A percentile compares a stretch with the other conserved stretches of the same genome.
Conservation (phyloP, 2,329 filamentous ascomycete species). For the Scedosporium apiospermum region DNA sequence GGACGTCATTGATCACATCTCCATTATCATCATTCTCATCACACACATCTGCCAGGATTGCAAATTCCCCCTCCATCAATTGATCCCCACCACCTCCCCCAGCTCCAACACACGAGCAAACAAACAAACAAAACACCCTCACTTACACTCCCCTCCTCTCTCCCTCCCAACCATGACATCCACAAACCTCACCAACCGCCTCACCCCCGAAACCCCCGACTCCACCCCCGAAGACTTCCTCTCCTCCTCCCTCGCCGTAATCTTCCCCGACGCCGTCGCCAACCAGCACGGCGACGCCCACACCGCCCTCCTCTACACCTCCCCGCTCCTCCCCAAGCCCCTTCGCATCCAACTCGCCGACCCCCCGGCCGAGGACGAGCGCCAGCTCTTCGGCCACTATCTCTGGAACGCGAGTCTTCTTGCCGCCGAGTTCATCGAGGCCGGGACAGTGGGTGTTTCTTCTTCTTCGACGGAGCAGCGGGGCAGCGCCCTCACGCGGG, state of each 20-base stretch:
- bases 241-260: conserved; percentile 36
- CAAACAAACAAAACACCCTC: too few species aligned
- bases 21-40: too few species aligned
- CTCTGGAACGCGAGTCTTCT: conserved; percentile 59
- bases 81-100: too few species aligned
- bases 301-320: conserved; percentile 49
- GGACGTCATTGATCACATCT: too few species aligned
- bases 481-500: conserved; percentile 4
- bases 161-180: neutral
- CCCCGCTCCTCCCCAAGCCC: conserved; percentile 35
- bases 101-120: too few species aligned
- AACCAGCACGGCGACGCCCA: conserved; percentile 57
- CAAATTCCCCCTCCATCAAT: too few species aligned
- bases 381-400: conserved; percentile 60
- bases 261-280: conserved; percentile 59
- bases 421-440: conserved; percentile 46
- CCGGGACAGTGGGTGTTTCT: conserved; percentile 26
- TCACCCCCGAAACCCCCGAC: neutral
- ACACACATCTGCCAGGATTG: too few species aligned
- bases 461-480: neutral
- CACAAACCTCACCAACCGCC: neutral
- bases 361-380: conserved; percentile 40
- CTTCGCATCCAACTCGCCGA: conserved; percentile 36
- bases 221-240: conserved; percentile 2
- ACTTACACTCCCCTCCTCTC: too few species aligned